Percentiles rank a stretch among this genome's conserved stretches.
Conservation (phyloP, 257 asterid genomes). For the Hygrophila difformis region DNA sequence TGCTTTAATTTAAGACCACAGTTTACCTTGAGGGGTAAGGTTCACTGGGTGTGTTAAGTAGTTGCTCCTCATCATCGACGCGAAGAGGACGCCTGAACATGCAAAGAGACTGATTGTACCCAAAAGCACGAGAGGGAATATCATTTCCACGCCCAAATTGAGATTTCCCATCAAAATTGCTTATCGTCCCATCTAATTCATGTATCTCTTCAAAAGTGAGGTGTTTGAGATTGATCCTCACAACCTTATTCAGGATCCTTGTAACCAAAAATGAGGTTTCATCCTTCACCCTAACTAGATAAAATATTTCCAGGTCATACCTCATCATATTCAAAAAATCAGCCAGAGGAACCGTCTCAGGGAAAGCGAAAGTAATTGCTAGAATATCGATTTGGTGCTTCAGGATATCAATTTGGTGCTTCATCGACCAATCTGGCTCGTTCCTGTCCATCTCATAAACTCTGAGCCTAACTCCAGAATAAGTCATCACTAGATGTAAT, state of each 20-base stretch:
- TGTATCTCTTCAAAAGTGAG: background rate
- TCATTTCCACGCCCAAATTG: too few species aligned
- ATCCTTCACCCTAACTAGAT: background rate
- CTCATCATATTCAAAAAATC: too few species aligned
- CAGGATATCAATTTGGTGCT: conserved; percentile 18
- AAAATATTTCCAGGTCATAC: background rate
- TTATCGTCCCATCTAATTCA: background rate
- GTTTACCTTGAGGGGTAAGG: too few species aligned
- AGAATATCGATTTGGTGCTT: too few species aligned
- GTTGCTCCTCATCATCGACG: too few species aligned
- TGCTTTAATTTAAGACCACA: too few species aligned
- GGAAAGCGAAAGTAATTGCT: background rate
- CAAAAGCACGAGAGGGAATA: too few species aligned
- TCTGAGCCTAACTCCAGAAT: background rate
- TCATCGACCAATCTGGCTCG: conserved; percentile 18
- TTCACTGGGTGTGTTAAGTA: too few species aligned
- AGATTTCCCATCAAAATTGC: background rate
- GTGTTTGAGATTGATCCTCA: background rate
- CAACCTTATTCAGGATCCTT: background rate
- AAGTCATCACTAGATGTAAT: conserved; percentile 13
- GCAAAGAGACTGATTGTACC: too few species aligned
- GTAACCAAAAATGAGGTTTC: background rate
- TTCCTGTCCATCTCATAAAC: conserved; percentile 20
- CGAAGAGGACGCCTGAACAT: too few species aligned
- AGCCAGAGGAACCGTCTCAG: background rate